Evolutionary conservation across 768 basidiomycete species (phyloP).

Genomic region (Crassisporium funariophilum): DNA sequence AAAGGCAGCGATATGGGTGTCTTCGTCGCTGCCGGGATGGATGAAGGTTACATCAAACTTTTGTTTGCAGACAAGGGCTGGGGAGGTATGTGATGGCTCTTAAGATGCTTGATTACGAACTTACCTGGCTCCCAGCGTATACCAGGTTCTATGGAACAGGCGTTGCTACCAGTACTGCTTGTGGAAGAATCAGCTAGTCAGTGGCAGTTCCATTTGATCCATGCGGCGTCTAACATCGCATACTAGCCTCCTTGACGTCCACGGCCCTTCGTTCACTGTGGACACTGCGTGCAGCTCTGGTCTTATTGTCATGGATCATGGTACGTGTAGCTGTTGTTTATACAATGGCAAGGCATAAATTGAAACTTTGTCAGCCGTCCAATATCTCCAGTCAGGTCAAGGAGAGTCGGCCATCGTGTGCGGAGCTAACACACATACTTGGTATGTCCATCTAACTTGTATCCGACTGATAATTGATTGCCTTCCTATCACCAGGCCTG

Average conservation of each 20-base stretch:
- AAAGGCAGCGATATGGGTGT: slow-evolving; percentile 36
- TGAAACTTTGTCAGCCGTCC: slow-evolving; percentile 25
- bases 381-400: slow-evolving; percentile 32
- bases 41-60: slow-evolving; percentile 32
- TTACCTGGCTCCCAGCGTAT: slow-evolving; percentile 23
- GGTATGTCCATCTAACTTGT: slow-evolving; percentile 17
- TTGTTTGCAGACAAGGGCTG: slow-evolving; percentile 33
- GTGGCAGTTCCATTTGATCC: slow-evolving; percentile 5
- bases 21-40: slow-evolving; percentile 33
- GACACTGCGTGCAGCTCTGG: slow-evolving; percentile 39
- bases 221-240: background rate
- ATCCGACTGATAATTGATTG: background rate
- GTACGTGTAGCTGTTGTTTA: slow-evolving; percentile 13
- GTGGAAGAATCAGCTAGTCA: slow-evolving; percentile 40
- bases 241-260: slow-evolving; percentile 33
- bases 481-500: slow-evolving; percentile 24
- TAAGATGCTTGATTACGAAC: background rate
- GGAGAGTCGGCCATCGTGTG: slow-evolving; percentile 39
- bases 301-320: slow-evolving; percentile 35
- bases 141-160: slow-evolving; percentile 37
- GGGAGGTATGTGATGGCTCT: slow-evolving; percentile 22
- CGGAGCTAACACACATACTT: slow-evolving; percentile 34
- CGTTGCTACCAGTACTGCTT: slow-evolving; percentile 32
- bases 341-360: background rate
- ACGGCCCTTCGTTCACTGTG: slow-evolving; percentile 36